Conservation (phyloP, 176 grass and related monocot species). For the Aegilops umbellulata region DNA sequence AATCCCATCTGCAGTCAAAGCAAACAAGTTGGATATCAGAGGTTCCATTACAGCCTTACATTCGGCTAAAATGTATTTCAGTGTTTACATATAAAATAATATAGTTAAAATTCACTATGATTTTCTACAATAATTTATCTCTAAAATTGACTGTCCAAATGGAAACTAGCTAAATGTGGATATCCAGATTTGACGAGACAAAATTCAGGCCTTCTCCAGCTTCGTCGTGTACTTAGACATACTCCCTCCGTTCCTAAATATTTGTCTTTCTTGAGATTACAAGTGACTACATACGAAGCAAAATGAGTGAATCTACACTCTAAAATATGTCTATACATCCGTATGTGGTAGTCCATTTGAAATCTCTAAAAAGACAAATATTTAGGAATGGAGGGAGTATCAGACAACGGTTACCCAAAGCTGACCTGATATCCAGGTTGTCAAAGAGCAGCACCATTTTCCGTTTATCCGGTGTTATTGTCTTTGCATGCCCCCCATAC, state of each 20-base stretch:
- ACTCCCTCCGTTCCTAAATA: too few relatives aligned
- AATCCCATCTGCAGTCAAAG: conserved; percentile 65
- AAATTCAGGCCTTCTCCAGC: not conserved
- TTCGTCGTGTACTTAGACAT: not conserved
- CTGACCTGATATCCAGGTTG: conserved; percentile 64
- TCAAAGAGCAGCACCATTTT: conserved; percentile 76
- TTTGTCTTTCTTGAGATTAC: too few relatives aligned
- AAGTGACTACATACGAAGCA: too few relatives aligned
- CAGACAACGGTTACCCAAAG: not conserved
- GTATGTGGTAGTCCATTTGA: too few relatives aligned
- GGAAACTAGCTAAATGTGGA: not conserved
- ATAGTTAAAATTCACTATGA: not conserved
- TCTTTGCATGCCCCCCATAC: conserved; percentile 68
- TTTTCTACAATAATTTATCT: not conserved
- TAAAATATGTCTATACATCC: too few relatives aligned
- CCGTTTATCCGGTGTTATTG: conserved; percentile 83
- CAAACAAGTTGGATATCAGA: not conserved
- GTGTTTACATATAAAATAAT: not conserved
- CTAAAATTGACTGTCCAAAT: not conserved
- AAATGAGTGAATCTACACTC: too few relatives aligned
- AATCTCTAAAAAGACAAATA: too few relatives aligned
- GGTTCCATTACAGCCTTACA: not conserved
- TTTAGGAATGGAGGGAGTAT: too few relatives aligned
- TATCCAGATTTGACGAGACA: not conserved
- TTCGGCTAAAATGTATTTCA: not conserved